These are phyloP conservation scores for Phytophthora vignae DNA, from an alignment of 352 stramenopile species.

Conservation along the genomic window DNA sequence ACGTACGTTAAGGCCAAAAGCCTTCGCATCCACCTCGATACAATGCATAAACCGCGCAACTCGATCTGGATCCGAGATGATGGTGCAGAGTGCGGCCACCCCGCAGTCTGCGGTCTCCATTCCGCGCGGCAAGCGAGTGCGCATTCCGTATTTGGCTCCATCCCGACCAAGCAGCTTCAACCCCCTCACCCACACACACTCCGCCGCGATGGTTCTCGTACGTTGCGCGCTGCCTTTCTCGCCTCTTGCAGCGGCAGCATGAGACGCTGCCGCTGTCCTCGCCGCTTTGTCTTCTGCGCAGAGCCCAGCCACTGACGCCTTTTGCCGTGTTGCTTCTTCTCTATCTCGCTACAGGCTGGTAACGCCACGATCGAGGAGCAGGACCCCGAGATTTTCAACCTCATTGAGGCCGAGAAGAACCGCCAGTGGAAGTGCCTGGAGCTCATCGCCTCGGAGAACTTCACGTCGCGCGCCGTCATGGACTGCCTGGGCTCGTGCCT, in stretches of 20 bases:
- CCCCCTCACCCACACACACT: neutral
- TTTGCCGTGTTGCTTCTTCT: slow-evolving; percentile 3
- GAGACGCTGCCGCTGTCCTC: neutral
- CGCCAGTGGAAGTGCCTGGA: slow-evolving; percentile 98
- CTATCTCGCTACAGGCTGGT: slow-evolving; percentile 43
- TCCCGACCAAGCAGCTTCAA: slow-evolving; percentile 26
- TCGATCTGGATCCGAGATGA: slow-evolving; percentile 35
- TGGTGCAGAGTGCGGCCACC: slow-evolving; percentile 15
- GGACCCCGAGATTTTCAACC: slow-evolving; percentile 98
- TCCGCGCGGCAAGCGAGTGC: neutral
- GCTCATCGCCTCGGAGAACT: slow-evolving; percentile 99
- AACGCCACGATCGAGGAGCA: slow-evolving; percentile 92
- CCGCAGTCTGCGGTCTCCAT: neutral
- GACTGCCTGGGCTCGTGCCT: slow-evolving; percentile 98
- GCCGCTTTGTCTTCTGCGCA: neutral
- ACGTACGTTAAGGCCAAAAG: neutral
- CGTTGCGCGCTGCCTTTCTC: slow-evolving; percentile 20
- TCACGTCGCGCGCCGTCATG: slow-evolving; percentile 99
- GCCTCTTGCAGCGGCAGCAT: neutral
- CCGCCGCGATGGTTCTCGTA: slow-evolving; percentile 63
- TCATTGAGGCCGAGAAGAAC: slow-evolving; percentile 99
- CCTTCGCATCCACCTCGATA: neutral
- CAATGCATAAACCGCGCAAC: slow-evolving; percentile 23
- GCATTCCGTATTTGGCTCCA: slow-evolving; percentile 47
- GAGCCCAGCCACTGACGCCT: neutral